Base-by-base conservation (phyloP, 2,329 filamentous ascomycete species). In the Colletotrichum sp. region DNA sequence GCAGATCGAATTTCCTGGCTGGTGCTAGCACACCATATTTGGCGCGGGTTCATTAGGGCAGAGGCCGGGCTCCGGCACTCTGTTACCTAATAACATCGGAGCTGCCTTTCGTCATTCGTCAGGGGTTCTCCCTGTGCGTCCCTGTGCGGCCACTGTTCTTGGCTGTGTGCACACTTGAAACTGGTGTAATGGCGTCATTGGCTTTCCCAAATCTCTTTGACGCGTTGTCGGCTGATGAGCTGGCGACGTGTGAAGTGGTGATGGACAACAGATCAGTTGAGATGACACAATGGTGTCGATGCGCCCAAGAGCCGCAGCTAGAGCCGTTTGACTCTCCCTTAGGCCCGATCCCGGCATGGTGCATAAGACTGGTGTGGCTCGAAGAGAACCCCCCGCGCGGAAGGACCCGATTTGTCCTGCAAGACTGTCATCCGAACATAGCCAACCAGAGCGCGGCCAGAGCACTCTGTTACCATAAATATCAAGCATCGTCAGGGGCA, bases 71-170 rank as follows among this genome's bases (percentile, higher is more conserved):
- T 67, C 26, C 70, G 16, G 9, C 64, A 65, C 34, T 26, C 60
- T 60, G 59, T 76, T 76, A 76, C 74, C 59, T 76, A 76, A 76
- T 44, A 74, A 52, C 72, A 64, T 76, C 71, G 59, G 44, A 34
- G 26, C 60, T 59, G 44, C 48, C n/a, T 69, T 48, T 55, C 64
- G 59, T 74, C 64, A 65, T 76, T 65, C 74, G 65, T 18, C 70
- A 64, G 64, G 74, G 70, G 72, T 15, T 69, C 59, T 68, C 64
- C 73, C 69, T 68, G 57, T 60, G 64, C 59, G 64, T 73, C 57
- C 55, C n/a, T 62, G 26, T n/a, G 30, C 39, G 59, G 55, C 18
- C 73, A 73, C 60, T 44, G 70, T 60, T 34, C 59, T 39, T 65
- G 48, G 52, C n/a, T 24, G 70, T 68, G 44, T 30, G 22, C 32